Evolutionary conservation across 176 grass and related monocot genomes (phyloP).

Genomic region (Otatea glauca): DNA sequence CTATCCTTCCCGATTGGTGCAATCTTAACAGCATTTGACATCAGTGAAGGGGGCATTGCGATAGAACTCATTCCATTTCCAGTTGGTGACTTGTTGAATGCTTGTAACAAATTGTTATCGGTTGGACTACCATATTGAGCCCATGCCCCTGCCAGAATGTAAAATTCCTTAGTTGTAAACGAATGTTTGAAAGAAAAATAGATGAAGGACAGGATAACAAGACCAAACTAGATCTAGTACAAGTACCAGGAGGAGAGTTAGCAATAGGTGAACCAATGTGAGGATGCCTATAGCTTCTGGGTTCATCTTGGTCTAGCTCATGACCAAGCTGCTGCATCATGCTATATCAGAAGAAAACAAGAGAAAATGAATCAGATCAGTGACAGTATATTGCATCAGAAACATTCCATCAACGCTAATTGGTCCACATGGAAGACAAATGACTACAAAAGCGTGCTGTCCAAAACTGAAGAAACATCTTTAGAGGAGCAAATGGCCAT

Average conservation of each 20-base stretch:
- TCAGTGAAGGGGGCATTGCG: constrained; percentile 56
- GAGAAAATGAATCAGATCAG: constrained; percentile 28
- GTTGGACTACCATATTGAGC: constrained; percentile 79
- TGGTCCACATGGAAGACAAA: neutral
- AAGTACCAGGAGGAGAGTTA: constrained; percentile 90
- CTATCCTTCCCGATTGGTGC: constrained; percentile 87
- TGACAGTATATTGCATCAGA: neutral
- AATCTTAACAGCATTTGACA: constrained; percentile 76
- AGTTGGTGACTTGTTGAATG: constrained; percentile 75
- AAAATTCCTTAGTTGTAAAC: constrained; percentile 26
- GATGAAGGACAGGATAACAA: constrained; percentile 3
- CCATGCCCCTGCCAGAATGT: constrained; percentile 68
- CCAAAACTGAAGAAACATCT: constrained; percentile 22
- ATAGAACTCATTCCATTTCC: constrained; percentile 68
- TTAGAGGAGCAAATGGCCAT: neutral
- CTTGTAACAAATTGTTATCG: constrained; percentile 69
- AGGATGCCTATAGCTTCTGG: constrained; percentile 61
- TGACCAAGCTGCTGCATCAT: constrained; percentile 82
- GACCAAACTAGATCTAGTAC: constrained; percentile 26
- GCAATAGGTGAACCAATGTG: constrained; percentile 78
- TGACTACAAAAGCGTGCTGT: neutral
- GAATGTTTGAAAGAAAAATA: constrained; percentile 8
- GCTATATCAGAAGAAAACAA: constrained; percentile 56
- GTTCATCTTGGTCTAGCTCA: constrained; percentile 90
- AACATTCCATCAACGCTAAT: neutral